Base-by-base conservation (phyloP, 306 rosid species). In the Rosa lucieae region DNA sequence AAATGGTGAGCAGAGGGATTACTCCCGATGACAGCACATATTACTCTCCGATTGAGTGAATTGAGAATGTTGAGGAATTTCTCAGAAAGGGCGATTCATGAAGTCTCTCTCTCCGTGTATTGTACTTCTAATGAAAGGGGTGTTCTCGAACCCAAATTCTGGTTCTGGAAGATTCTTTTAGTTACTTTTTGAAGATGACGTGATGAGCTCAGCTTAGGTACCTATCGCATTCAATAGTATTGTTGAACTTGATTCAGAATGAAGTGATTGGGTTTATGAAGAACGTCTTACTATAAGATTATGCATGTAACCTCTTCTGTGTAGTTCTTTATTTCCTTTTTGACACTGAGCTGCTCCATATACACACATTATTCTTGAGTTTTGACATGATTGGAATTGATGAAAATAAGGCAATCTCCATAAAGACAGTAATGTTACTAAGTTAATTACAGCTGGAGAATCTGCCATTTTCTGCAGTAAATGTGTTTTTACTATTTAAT, bases 21-120 rank as follows among this genome's bases (percentile, higher is more conserved):
- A 89, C 80, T 72, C 97, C 98, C 26, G 85, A 84, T 83, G 97
- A 92, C 84, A 89, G 82, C 88, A 90, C 98, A 80, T 88, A 87
- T 82, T 74, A 86, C 67, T 88, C 90, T 76, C 71, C 89, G 62
- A 84, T 89, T 67, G 93, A 92, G 86, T 91, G 90, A 0, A 81
- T 88, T 59, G 80, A 81, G 26, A 77, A 86, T 52, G 87, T 42
- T 42, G 88, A 85, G 46, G 84, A 82, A 61, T 76, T 58, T 61
- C 77, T 72, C 80, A 82, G 6, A 72, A 86, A 75, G 73, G 89
- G 20, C 53, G 83, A 84, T 72, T 66, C 80, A 47, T 86, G 83
- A 90, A 74, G 21, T 43, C 69, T 11, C 81, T 51, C 5, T 75
- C 65, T 48, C 61, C 47, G 29, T 51, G 70, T 81, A 53, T 42